Base-by-base conservation (phyloP, 208 protist species). In the Phytomonas francai region DNA sequence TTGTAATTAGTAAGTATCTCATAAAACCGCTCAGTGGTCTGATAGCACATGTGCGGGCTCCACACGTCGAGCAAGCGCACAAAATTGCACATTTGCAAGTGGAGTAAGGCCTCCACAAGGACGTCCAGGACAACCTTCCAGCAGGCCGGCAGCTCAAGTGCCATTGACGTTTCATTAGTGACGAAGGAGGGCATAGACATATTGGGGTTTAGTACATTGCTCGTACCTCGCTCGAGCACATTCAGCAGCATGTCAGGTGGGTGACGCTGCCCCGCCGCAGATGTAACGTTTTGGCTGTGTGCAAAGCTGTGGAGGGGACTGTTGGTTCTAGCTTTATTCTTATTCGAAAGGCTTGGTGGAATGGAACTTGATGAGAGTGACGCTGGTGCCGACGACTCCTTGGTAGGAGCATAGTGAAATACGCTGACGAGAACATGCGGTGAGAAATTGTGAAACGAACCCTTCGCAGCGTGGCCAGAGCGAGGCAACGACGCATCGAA, bases 71-170 rank as follows among this genome's bases (percentile, higher is more conserved):
- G 45, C 45, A 54, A 7, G 25, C 45, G 45, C 45, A 54, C 45
- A 54, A 54, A 54, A 54, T 54, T 54, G 45, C 45, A 54, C 45
- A 54, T 54, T 54, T 54, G 45, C 45, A 54, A 54, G 45, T 54
- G 45, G 6, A 54, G 45, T 54, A 54, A 54, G 19, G 45, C 45
- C 45, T 54, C 45, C 45, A 54, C 45, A 54, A 54, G 45, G 6
- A 19, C 45, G 6, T 54, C 22, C 8, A 54, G 45, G 19, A 54
- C 45, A 22, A 54, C 45, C 45, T 54, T 54, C 45, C 45, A 54
- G 45, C 22, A 25, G 45, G 45, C 19, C 22, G 45, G 45, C 11
- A 54, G 45, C 45, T 54, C 45, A 25, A 54, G 0, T 19, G 25
- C 45, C 45, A 54, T 54, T 22, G 45, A 54, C 45, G 19, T 25